Percentiles rank a stretch among this genome's conserved stretches.
These are phyloP conservation scores for Rhynchosporium secalis DNA, from an alignment of 2,329 filamentous ascomycete species.

Conservation along the genomic window DNA sequence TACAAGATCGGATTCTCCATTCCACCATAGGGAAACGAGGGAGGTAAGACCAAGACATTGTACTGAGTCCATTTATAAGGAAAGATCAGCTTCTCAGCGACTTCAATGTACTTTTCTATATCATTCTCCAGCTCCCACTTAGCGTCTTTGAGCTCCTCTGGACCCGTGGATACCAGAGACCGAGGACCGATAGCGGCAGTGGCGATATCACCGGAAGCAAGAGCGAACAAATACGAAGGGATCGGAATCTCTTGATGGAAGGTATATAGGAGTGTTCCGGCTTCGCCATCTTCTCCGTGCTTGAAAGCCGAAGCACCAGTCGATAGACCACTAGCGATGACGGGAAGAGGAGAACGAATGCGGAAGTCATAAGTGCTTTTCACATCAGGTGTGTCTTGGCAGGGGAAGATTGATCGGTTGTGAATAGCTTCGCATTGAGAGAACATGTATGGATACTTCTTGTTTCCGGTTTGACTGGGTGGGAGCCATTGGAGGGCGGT, in stretches of 20 bases:
- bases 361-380: constrained; percentile 94
- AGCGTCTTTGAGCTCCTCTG: constrained; percentile 79
- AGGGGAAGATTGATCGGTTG: constrained; percentile 89
- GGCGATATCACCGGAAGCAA: constrained; percentile 82
- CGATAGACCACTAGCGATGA: constrained; percentile 84
- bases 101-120: constrained; percentile 88
- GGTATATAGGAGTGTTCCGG: constrained; percentile 64
- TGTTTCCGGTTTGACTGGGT: constrained; percentile 90
- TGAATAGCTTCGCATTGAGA: constrained; percentile 98
- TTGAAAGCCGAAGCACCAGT: constrained; percentile 52
- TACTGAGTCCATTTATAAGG: constrained; percentile 94
- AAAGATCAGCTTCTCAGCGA: constrained; percentile 78
- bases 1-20: constrained; percentile 87
- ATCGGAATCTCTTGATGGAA: constrained; percentile 93
- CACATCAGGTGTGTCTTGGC: constrained; percentile 95
- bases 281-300: constrained; percentile 52
- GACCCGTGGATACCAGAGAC: constrained; percentile 82
- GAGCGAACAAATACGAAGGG: constrained; percentile 90
- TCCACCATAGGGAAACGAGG: constrained; percentile 86
- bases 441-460: constrained; percentile 96
- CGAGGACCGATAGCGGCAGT: constrained; percentile 84
- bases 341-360: constrained; percentile 80
- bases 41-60: constrained; percentile 87
- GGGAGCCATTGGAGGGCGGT: constrained; percentile 95
- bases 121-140: constrained; percentile 91